Evolutionary conservation across 768 basidiomycete genomes (phyloP), one percentile per base, ranked within the genome.

Genomic region (Amylocystis lapponica): DNA sequence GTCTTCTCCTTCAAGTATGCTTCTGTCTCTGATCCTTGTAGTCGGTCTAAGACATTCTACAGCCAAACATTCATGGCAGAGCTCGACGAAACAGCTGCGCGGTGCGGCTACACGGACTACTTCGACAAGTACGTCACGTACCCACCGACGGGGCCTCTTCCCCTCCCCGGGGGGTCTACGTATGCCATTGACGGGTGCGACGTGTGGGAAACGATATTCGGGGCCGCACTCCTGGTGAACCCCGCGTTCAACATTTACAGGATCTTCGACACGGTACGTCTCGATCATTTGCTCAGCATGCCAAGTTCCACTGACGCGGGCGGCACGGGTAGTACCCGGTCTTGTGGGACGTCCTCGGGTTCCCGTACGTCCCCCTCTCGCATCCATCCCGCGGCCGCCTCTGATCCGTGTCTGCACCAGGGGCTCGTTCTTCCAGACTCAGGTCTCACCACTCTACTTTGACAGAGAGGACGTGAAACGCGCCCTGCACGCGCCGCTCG

Each of bases 341-440:
- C 31, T 64, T 82, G 10, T 87, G 82, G 84, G 85, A 86, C 46
- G 83, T 87, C 4, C 79, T 87, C 22, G 85, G 83, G 13, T 86
- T 82, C 72, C 84, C 85, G 78, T 83, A 52, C 27, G 76, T 58
- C 7, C 12, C 23, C 39, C 8, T 29, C 19, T 36, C 27, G 16
- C 27, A 5, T 33, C 19, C n/a, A n/a, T n/a, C n/a, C n/a, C n/a
- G n/a, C n/a, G n/a, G n/a, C n/a, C n/a, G n/a, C n/a, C n/a, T 9
- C 23, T 14, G 5, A 11, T n/a, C 17, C 27, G n/a, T n/a, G n/a
- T n/a, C n/a, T n/a, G n/a, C n/a, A n/a, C 7, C 34, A 50, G 49
- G 3, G 60, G 55, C 16, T 52, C 53, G 22, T 49, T 55, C 34
- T 27, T 34, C 3, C 66, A 85, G 23, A 52, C 55, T 4, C 83